Evolutionary conservation across 495 filamentous ascomycete genomes (phyloP).

Genomic region (Neurospora hispaniola): DNA sequence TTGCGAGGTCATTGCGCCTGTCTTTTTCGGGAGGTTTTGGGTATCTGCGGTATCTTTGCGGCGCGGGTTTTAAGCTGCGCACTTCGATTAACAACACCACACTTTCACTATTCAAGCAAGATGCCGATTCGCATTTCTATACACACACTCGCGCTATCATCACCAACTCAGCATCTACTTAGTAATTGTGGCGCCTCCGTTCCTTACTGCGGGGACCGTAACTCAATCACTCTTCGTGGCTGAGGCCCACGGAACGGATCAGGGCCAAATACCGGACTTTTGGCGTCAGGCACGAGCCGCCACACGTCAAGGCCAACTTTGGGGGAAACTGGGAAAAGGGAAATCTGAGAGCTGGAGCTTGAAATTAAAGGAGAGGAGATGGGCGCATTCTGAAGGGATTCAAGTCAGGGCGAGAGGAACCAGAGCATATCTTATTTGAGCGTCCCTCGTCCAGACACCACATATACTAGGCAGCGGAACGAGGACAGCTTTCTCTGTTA

Average conservation of each 20-base stretch:
- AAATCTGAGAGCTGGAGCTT: neutral
- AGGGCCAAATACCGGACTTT: neutral
- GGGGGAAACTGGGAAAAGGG: neutral
- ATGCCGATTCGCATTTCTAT: neutral
- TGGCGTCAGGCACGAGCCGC: neutral
- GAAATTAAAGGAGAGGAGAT: neutral
- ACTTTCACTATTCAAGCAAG: neutral
- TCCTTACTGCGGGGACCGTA: neutral
- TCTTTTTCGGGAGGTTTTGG: neutral
- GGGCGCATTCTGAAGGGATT: neutral
- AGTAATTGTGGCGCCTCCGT: neutral
- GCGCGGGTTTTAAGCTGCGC: neutral
- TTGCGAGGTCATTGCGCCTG: neutral
- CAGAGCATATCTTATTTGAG: neutral
- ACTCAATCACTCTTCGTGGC: neutral
- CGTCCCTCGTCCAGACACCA: neutral
- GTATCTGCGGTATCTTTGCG: neutral
- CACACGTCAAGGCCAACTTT: neutral
- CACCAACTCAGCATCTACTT: neutral
- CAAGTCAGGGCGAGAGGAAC: neutral
- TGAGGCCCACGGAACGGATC: neutral
- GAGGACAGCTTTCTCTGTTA: neutral
- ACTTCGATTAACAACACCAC: neutral
- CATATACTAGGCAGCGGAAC: neutral
- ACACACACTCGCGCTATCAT: neutral